Conservation (phyloP, 495 filamentous ascomycete genomes). For the Podospora pseudocomata region DNA sequence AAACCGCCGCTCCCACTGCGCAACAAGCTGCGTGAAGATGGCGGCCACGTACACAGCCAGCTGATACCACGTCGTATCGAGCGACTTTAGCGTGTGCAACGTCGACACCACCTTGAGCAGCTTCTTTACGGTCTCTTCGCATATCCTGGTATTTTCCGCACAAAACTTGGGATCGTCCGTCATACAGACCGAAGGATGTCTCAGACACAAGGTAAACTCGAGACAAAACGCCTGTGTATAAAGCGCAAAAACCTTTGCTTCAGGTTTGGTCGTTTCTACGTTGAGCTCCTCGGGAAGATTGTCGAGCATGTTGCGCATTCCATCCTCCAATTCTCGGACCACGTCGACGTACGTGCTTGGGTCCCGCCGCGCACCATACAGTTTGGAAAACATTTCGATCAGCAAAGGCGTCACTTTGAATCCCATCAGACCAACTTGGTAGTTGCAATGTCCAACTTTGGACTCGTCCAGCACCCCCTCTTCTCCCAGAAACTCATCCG, state of each 20-base stretch:
- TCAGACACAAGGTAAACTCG: conserved; percentile 52
- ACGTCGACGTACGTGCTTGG: conserved; percentile 58
- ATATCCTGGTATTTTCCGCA: conserved; percentile 62
- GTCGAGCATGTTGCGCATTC: conserved; percentile 53
- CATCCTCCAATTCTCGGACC: conserved; percentile 59
- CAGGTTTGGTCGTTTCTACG: conserved; percentile 46
- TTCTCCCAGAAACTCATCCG: conserved; percentile 62
- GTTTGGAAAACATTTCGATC: conserved; percentile 65
- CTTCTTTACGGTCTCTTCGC: conserved; percentile 60
- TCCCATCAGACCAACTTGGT: conserved; percentile 58
- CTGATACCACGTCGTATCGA: conserved; percentile 83
- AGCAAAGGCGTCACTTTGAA: conserved; percentile 58
- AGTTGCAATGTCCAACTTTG: conserved; percentile 57
- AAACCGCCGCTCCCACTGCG: conserved; percentile 60
- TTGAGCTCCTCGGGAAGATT: conserved; percentile 54
- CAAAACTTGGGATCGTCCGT: conserved; percentile 58
- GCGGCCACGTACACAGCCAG: conserved; percentile 67
- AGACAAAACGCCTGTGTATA: conserved; percentile 46
- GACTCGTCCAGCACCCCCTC: conserved; percentile 45
- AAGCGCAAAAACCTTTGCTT: conserved; percentile 50
- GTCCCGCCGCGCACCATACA: conserved; percentile 62
- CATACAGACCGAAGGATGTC: conserved; percentile 68
- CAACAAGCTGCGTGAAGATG: conserved; percentile 68
- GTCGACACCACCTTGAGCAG: conserved; percentile 58
- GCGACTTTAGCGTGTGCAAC: conserved; percentile 57